phyloP scores from a whole-genome alignment of 1,284 basidiomycete species.

The Cutaneotrichosporon sp. region DNA sequence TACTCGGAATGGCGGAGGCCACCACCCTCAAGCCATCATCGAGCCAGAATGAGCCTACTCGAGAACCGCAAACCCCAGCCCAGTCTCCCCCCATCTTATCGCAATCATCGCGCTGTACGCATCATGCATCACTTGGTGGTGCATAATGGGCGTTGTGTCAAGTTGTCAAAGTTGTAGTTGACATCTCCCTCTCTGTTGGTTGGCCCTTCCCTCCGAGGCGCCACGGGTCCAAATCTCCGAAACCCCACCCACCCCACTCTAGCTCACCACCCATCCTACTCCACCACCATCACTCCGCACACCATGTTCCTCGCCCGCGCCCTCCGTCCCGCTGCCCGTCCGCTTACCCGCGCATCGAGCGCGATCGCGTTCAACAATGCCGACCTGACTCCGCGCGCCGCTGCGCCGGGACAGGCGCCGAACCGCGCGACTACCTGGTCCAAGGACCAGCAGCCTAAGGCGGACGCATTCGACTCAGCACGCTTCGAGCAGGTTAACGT shows the following conservation, averaged over 20 bases:
- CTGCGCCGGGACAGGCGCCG: conserved; percentile 62
- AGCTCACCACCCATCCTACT: neutral
- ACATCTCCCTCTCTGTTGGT: neutral
- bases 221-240: neutral
- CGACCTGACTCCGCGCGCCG: conserved; percentile 1
- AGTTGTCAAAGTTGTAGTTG: neutral
- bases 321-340: conserved; percentile 6
- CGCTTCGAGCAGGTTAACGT: conserved; percentile 84
- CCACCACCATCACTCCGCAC: neutral
- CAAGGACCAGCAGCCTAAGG: conserved; percentile 61
- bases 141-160: neutral
- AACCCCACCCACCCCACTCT: neutral
- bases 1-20: too few species aligned
- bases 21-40: too few species aligned
- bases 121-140: neutral
- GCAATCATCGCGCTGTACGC: neutral
- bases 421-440: conserved; percentile 77
- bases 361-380: conserved; percentile 1
- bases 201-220: neutral
- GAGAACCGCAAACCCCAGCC: neutral
- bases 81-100: too few species aligned
- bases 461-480: conserved; percentile 38
- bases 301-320: conserved; percentile 20
- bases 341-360: conserved; percentile 1
- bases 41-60: neutral